Evolutionary conservation across 257 asterid genomes (phyloP), one percentile per base, ranked within the genome.

Genomic region (Solanum pinnatisectum): DNA sequence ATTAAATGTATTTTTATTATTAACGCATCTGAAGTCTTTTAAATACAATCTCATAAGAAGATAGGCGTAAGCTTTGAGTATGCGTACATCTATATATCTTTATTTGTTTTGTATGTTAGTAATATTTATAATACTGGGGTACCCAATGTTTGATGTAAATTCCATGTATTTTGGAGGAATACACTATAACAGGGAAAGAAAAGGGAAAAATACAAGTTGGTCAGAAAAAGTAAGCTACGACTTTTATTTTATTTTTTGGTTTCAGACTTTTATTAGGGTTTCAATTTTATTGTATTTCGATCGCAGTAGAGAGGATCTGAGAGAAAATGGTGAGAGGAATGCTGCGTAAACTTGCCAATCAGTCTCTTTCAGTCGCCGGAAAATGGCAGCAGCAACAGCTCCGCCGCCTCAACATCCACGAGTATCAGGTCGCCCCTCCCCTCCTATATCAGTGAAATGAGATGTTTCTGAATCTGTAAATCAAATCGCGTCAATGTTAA

Each of bases 331-430:
- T 93, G 88, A 90, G 99, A 90, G 95, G 96, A 88, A 88, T 96
- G 94, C 87, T 97, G 63, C 93, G 98, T 16, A 97, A 95, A 89
- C 92, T 97, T 25, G 98, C 98, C 59, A 83, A 88, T 83, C 95
- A 96, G 87, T 93, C 99, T 74, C 95, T 97, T 71, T 93, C 98
- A 87, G 90, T 93, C 73, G 98, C 99, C 91, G 99, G 99, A 12
- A 95, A 94, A 92, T 97, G 99, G 99, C 99, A 97, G 88, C 98
- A 95, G 87, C 99, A 97, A 79, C 99, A 97, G 95, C 98, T 97
- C 90, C 99, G 99, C 89, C 98, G 98, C 89, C 98, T 97, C 93
- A 97, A 97, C 90, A 92, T 96, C 78, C 99, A 97, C 90, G 99
- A 97, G 78, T 97, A 96, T 90, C 99, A 96, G 98, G 99, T 97